A percentile compares a stretch with the other conserved stretches of the same genome.
Evolutionary conservation across 768 basidiomycete species (phyloP).

Genomic region (Macrolepiota dolichaula): DNA sequence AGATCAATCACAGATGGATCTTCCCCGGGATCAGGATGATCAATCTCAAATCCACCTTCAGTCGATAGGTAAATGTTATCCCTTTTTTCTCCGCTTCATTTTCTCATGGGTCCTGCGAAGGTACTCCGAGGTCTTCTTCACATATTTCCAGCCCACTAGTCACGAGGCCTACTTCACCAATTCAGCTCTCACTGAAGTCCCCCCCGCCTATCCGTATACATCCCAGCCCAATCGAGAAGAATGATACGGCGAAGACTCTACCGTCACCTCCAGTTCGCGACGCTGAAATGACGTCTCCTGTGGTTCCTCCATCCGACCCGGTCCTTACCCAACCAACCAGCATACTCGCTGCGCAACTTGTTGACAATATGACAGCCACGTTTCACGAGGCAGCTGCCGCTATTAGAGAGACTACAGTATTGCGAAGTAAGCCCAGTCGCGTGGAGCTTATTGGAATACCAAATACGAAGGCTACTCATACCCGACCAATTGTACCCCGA

Average conservation of each 20-base stretch:
- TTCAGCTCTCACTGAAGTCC: background rate
- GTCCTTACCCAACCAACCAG: background rate
- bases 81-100: background rate
- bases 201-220: background rate
- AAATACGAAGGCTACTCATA: background rate
- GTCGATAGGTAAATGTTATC: background rate
- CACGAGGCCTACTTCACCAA: background rate
- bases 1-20: constrained; percentile 4
- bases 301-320: background rate
- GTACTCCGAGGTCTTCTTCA: background rate
- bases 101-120: background rate
- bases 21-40: background rate
- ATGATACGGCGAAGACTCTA: background rate
- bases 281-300: background rate
- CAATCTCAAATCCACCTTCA: background rate
- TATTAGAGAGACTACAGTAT: background rate
- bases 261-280: background rate
- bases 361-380: background rate
- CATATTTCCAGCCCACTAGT: background rate
- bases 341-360: background rate
- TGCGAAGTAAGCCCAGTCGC: background rate
- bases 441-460: background rate
- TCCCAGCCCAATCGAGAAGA: background rate
- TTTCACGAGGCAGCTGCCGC: background rate
- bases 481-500: background rate